Evolutionary conservation across 2,329 filamentous ascomycete species (phyloP).

Genomic region (Aspergillus tubingensis): DNA sequence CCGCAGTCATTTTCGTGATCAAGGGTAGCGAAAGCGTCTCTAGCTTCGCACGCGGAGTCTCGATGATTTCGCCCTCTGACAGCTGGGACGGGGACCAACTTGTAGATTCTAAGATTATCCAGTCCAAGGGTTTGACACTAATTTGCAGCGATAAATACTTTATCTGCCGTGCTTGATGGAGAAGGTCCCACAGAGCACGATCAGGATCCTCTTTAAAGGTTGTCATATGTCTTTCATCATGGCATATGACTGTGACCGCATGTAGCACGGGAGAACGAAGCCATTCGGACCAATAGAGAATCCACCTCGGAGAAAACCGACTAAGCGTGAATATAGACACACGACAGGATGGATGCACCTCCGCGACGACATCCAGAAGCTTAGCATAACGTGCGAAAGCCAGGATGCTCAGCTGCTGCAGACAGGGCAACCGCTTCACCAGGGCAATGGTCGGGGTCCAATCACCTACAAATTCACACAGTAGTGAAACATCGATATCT

Average conservation of each 20-base stretch:
- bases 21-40: background rate
- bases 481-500: background rate
- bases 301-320: no score
- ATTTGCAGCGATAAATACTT: background rate
- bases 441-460: background rate
- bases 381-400: background rate
- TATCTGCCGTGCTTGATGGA: background rate
- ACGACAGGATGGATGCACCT: background rate
- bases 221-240: background rate
- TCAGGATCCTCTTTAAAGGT: background rate
- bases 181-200: background rate
- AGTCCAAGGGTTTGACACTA: background rate
- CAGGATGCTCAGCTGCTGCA: background rate
- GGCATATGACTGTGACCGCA: background rate
- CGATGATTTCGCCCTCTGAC: background rate
- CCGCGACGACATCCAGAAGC: background rate
- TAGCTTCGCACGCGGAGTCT: background rate
- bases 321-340: background rate
- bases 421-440: background rate
- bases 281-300: background rate
- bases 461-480: background rate
- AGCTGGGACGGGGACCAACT: background rate
- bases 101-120: background rate
- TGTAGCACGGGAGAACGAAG: background rate
- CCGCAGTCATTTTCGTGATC: background rate